phyloP scores from a whole-genome alignment of 2,329 filamentous ascomycete species.

The Tolypocladium sp. region DNA sequence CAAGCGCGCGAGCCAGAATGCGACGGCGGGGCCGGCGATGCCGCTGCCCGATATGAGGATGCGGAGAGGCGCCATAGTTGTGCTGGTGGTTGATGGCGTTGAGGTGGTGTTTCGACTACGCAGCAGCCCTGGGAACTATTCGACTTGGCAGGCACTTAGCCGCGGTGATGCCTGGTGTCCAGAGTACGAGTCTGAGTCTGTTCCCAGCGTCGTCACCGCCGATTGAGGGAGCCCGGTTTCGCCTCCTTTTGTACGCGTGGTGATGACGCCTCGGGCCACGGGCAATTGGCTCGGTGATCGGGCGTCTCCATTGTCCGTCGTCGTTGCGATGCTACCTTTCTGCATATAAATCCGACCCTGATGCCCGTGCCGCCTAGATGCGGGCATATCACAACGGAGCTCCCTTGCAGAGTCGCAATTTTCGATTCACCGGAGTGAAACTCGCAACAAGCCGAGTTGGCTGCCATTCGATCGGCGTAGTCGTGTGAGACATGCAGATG shows the following conservation, averaged over 20 bases:
- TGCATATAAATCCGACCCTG: not conserved
- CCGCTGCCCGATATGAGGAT: conserved; percentile 40
- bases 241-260: not conserved
- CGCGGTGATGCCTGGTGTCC: not conserved
- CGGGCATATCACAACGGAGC: not conserved
- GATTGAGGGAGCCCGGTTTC: no score
- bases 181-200: not conserved
- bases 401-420: not conserved
- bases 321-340: not conserved
- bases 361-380: not conserved
- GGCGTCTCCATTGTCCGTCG: not conserved
- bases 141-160: not conserved
- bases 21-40: conserved; percentile 33
- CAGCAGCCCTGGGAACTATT: no score
- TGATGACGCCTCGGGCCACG: not conserved
- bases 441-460: not conserved
- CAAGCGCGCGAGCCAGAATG: conserved; percentile 28
- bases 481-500: not conserved
- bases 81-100: not conserved
- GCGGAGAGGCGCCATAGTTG: conserved; percentile 23
- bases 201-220: not conserved
- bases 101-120: not conserved
- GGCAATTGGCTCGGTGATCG: not conserved
- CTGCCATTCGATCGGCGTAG: not conserved
- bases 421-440: not conserved